Conservation (phyloP, 257 asterid species). For the Gynochthodes officinalis region DNA sequence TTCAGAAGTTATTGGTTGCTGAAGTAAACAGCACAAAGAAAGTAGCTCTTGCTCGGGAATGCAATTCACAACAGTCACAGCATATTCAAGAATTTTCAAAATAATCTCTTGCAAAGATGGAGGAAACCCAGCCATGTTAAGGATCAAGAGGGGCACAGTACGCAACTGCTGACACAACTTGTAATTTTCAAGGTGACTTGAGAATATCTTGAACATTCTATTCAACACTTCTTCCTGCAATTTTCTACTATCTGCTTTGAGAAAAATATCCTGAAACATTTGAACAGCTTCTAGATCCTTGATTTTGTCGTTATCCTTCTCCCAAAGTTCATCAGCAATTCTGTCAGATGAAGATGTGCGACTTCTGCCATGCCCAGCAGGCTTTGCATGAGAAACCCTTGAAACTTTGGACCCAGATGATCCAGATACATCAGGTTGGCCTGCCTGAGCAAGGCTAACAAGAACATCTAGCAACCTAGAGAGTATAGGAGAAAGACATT, state of each 20-base stretch:
- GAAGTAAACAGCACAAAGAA: conserved; percentile 92
- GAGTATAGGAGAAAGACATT: conserved; percentile 73
- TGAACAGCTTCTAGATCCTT: conserved; percentile 97
- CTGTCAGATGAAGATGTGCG: conserved; percentile 73
- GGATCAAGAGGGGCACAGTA: conserved; percentile 94
- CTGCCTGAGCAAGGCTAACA: conserved; percentile 77
- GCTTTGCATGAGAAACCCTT: conserved; percentile 52
- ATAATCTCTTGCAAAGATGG: conserved; percentile 82
- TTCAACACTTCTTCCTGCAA: conserved; percentile 91
- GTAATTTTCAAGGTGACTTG: conserved; percentile 93
- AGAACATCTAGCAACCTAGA: conserved; percentile 89
- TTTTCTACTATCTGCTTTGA: conserved; percentile 83
- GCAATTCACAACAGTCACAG: conserved; percentile 91
- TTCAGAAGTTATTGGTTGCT: conserved; percentile 79
- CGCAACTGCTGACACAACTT: conserved; percentile 89
- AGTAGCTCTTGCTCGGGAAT: conserved; percentile 98
- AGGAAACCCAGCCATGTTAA: conserved; percentile 92
- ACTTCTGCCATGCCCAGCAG: conserved; percentile 63
- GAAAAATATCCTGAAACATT: conserved; percentile 91
- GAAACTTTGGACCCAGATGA: conserved; percentile 44
- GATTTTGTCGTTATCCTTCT: conserved; percentile 79
- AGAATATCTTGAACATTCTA: conserved; percentile 91
- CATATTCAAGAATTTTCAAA: conserved; percentile 95
- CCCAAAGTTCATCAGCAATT: conserved; percentile 71
- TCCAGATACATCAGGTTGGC: conserved; percentile 49